Percentiles rank a stretch among this genome's conserved stretches.
Evolutionary conservation across 2,329 filamentous ascomycete genomes (phyloP).

Genomic region (Penicillium sp.): DNA sequence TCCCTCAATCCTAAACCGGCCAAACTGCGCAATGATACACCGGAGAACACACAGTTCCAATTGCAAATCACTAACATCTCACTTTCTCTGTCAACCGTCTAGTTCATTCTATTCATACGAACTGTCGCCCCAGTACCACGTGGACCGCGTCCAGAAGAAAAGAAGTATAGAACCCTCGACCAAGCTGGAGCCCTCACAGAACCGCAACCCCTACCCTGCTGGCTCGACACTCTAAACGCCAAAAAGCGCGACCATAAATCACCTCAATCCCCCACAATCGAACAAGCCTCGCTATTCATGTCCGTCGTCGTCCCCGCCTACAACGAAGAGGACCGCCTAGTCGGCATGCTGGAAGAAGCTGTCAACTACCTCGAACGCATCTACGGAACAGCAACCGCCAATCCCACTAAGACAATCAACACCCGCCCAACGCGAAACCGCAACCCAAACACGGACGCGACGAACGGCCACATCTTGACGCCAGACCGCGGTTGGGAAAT

Average conservation of each 20-base stretch:
- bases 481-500: slow-evolving; percentile 75
- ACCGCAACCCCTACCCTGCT: slow-evolving; percentile 67
- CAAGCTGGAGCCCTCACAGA: slow-evolving; percentile 57
- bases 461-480: slow-evolving; percentile 31
- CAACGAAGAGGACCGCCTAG: slow-evolving; percentile 83
- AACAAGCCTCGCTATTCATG: slow-evolving; percentile 75
- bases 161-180: slow-evolving; percentile 73
- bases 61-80: not conserved
- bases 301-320: slow-evolving; percentile 92
- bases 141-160: slow-evolving; percentile 69
- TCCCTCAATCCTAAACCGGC: not conserved
- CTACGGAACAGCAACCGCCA: slow-evolving; percentile 55
- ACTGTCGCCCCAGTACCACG: slow-evolving; percentile 79
- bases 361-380: slow-evolving; percentile 76
- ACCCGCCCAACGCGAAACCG: slow-evolving; percentile 21
- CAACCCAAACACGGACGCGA: slow-evolving; percentile 31
- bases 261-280: slow-evolving; percentile 63
- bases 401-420: slow-evolving; percentile 5
- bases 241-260: slow-evolving; percentile 50
- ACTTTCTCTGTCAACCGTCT: not conserved
- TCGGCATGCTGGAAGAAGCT: slow-evolving; percentile 83
- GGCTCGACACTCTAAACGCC: slow-evolving; percentile 72
- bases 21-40: not conserved
- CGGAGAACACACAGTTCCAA: not conserved
- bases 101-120: slow-evolving; percentile 67